Evolutionary conservation across 805 yeast genomes (phyloP).

Genomic region (Ogataea degrootiae): DNA sequence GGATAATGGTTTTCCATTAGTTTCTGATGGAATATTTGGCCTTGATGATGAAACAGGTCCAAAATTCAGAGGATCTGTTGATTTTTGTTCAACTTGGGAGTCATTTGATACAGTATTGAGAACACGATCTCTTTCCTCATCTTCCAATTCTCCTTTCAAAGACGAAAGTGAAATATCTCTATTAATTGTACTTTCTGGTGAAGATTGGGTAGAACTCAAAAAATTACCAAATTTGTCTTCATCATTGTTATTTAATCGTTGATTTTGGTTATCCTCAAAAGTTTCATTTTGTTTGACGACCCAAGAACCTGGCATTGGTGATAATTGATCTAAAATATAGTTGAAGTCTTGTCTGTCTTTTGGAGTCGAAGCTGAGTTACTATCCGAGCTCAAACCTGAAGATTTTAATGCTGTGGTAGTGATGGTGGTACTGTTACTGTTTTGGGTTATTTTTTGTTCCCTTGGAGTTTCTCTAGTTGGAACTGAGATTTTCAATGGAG

Average conservation of each 20-base stretch:
- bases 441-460: not conserved
- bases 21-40: not conserved
- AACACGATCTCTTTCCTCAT: not conserved
- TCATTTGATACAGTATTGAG: not conserved
- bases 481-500: not conserved
- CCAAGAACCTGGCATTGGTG: constrained; percentile 30
- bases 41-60: not conserved
- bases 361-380: constrained; percentile 3
- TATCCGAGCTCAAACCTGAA: not conserved
- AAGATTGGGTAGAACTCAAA: constrained; percentile 13
- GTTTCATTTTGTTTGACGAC: constrained; percentile 11
- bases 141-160: constrained; percentile 15
- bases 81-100: not conserved
- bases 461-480: not conserved
- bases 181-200: constrained; percentile 11
- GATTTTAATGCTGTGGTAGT: too few species aligned
- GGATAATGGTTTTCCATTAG: not conserved
- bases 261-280: constrained; percentile 5
- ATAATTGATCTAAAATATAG: constrained; percentile 20
- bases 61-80: constrained; percentile 1
- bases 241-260: not conserved
- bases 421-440: too few species aligned
- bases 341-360: constrained; percentile 22
- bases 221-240: constrained; percentile 8
- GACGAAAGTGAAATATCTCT: constrained; percentile 10